Evolutionary conservation across 495 filamentous ascomycete genomes (phyloP).

Genomic region (Tuber borchii): DNA sequence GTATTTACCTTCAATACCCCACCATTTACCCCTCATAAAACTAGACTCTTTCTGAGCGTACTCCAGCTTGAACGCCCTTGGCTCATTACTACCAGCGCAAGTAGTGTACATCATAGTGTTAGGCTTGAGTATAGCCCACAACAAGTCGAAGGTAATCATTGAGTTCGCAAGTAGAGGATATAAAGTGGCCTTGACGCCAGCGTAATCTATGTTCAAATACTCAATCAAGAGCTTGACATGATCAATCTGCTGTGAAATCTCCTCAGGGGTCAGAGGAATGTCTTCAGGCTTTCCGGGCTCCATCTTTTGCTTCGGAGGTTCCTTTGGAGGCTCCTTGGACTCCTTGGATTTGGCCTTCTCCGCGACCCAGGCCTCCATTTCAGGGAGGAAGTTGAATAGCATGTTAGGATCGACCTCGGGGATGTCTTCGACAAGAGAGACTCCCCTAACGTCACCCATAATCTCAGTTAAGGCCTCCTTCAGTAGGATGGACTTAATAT

Average conservation of each 20-base stretch:
- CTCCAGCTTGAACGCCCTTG: constrained; percentile 84
- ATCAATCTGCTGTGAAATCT: constrained; percentile 57
- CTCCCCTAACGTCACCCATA: constrained; percentile 73
- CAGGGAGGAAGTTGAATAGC: constrained; percentile 58
- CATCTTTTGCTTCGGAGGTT: constrained; percentile 55
- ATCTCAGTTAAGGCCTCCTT: constrained; percentile 66
- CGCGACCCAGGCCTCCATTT: constrained; percentile 29
- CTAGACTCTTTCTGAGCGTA: constrained; percentile 64
- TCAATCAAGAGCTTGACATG: constrained; percentile 73
- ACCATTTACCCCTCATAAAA: constrained; percentile 73
- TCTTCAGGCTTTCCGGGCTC: constrained; percentile 52
- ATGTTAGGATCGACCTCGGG: constrained; percentile 74
- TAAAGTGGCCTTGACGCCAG: constrained; percentile 68
- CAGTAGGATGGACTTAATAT: constrained; percentile 78
- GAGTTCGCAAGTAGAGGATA: constrained; percentile 77
- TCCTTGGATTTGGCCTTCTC: constrained; percentile 20
- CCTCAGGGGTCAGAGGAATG: constrained; percentile 57
- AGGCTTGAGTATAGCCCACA: constrained; percentile 89
- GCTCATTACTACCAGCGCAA: constrained; percentile 77
- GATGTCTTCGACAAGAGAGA: constrained; percentile 73
- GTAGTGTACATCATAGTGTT: constrained; percentile 76
- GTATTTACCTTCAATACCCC: constrained; percentile 73
- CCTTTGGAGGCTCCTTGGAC: constrained; percentile 45
- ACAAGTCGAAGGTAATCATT: constrained; percentile 80
- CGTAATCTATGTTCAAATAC: constrained; percentile 78